Evolutionary conservation across 2,329 filamentous ascomycete species (phyloP).

Genomic region (Neonectria magnoliae): DNA sequence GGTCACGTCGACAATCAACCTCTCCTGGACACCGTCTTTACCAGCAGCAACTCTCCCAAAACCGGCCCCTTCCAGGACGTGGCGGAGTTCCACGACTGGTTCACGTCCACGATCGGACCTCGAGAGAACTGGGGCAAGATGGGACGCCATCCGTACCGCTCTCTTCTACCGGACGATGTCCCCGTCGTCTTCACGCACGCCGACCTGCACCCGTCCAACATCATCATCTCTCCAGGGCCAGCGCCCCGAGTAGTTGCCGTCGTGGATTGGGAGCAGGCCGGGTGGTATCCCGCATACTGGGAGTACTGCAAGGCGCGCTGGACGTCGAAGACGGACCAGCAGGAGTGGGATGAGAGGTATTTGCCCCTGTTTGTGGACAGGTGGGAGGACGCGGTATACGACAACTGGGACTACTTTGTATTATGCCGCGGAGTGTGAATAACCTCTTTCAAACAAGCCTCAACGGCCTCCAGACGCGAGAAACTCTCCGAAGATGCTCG

Average conservation of each 20-base stretch:
- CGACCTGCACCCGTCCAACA: conserved; percentile 41
- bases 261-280: conserved; percentile 45
- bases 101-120: background rate
- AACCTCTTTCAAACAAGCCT: background rate
- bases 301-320: conserved; percentile 45
- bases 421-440: background rate
- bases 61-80: conserved; percentile 19
- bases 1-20: conserved; percentile 43
- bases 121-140: background rate
- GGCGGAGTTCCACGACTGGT: conserved; percentile 44
- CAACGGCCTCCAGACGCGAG: background rate
- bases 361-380: conserved; percentile 45
- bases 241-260: conserved; percentile 35
- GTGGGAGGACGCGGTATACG: conserved; percentile 38
- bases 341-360: conserved; percentile 46
- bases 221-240: conserved; percentile 33
- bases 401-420: background rate
- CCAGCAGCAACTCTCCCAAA: background rate
- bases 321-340: conserved; percentile 27
- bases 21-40: conserved; percentile 47
- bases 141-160: background rate
- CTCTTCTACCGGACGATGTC: conserved; percentile 12
- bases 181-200: conserved; percentile 41
- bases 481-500: conserved; percentile 12
- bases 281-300: conserved; percentile 49